A percentile compares a stretch with the other conserved stretches of the same genome.
phyloP scores from a whole-genome alignment of 768 basidiomycete genomes.

The Suillus occidentalis region DNA sequence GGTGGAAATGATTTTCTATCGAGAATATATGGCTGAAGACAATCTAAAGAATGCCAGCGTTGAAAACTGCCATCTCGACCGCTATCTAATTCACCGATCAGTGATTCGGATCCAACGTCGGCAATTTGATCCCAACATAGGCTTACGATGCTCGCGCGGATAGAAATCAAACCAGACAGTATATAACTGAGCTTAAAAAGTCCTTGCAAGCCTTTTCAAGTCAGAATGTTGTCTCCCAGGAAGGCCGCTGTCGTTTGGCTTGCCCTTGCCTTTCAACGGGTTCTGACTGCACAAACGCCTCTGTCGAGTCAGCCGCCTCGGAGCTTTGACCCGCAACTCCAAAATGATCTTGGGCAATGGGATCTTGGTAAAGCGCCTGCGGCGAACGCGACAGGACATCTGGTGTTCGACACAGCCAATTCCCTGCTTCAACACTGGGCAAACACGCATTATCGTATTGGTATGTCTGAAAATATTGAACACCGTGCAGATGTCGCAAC shows the following conservation, averaged over 20 bases:
- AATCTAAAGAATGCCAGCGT: not conserved
- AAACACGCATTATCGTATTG: constrained; percentile 37
- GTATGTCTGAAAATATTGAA: constrained; percentile 8
- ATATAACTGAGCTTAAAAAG: not conserved
- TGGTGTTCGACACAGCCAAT: constrained; percentile 36
- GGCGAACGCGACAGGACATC: constrained; percentile 30
- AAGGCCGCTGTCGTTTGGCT: not conserved
- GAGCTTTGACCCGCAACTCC: too few species aligned
- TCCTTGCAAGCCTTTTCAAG: too few species aligned
- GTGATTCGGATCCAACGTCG: not conserved
- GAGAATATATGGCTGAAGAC: not conserved
- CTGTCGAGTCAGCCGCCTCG: not conserved
- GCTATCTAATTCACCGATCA: not conserved
- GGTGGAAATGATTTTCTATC: too few species aligned
- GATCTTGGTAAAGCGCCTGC: constrained; percentile 21
- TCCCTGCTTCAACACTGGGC: constrained; percentile 40
- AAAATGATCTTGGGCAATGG: constrained; percentile 15
- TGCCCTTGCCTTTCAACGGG: not conserved
- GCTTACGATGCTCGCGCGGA: constrained; percentile 9
- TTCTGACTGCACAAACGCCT: not conserved
- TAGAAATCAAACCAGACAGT: not conserved
- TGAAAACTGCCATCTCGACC: not conserved
- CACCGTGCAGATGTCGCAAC: not conserved
- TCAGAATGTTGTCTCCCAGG: not conserved
- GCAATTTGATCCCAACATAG: not conserved